phyloP scores from a whole-genome alignment of 2,329 filamentous ascomycete species.

The Ophiostoma sp. region DNA sequence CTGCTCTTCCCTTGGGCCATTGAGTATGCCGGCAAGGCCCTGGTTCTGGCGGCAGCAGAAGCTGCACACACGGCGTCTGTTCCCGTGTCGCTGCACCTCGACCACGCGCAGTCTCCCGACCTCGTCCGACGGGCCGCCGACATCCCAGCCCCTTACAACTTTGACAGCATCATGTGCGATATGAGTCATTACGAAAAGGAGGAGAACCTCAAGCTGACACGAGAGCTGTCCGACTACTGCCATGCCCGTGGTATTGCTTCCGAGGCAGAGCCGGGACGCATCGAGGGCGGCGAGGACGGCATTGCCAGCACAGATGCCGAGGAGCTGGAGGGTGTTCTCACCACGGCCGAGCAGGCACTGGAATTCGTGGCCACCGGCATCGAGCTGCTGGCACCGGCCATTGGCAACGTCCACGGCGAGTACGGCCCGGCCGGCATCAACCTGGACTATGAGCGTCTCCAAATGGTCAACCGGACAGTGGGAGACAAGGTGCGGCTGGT shows the following conservation, averaged over 20 bases:
- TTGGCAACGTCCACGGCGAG: conserved; percentile 74
- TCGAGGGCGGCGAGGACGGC: conserved; percentile 65
- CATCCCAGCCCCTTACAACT: conserved; percentile 49
- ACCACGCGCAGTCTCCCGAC: conserved; percentile 65
- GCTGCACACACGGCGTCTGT: conserved; percentile 58
- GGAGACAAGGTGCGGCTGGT: conserved; percentile 50
- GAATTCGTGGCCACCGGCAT: conserved; percentile 72
- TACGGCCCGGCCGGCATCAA: conserved; percentile 66
- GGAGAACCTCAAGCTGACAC: conserved; percentile 63
- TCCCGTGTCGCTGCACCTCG: conserved; percentile 64
- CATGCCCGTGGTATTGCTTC: conserved; percentile 64
- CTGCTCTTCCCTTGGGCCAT: conserved; percentile 75
- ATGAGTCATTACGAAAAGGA: conserved; percentile 70
- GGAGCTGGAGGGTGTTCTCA: conserved; percentile 53
- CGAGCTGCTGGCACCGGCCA: conserved; percentile 71
- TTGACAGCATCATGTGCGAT: conserved; percentile 73
- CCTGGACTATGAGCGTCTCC: conserved; percentile 59
- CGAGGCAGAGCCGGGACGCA: conserved; percentile 66
- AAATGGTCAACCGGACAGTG: conserved; percentile 46
- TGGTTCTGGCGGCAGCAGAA: conserved; percentile 56
- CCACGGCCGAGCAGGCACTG: conserved; percentile 67
- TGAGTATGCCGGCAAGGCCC: conserved; percentile 59
- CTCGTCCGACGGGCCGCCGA: conserved; percentile 62
- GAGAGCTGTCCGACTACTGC: conserved; percentile 63
- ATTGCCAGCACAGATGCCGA: conserved; percentile 56